Evolutionary conservation across 2,329 filamentous ascomycete species (phyloP).

Genomic region (Hymenoscyphus repandus): DNA sequence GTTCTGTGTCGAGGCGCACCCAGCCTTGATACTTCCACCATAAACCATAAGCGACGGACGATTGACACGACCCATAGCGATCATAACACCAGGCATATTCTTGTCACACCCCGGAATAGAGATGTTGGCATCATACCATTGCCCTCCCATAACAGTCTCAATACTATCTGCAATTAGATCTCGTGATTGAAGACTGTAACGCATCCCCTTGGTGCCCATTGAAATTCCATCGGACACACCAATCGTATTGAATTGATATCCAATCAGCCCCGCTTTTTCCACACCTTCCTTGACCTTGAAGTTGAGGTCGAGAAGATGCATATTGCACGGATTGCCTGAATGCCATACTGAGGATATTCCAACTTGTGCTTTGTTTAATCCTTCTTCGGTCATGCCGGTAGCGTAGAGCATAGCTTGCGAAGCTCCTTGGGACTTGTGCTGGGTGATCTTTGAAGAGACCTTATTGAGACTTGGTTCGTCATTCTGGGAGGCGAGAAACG

Average conservation of each 20-base stretch:
- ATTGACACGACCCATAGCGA: conserved; percentile 93
- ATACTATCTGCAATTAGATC: conserved; percentile 98
- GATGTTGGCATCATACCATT: conserved; percentile 98
- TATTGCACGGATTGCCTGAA: conserved; percentile 97
- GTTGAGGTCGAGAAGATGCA: conserved; percentile 84
- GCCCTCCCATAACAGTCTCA: conserved; percentile 97
- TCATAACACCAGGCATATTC: conserved; percentile 94
- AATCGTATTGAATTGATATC: conserved; percentile 98
- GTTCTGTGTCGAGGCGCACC: conserved; percentile 71
- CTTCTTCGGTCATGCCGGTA: conserved; percentile 77
- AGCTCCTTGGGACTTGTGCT: conserved; percentile 96
- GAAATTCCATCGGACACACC: conserved; percentile 96
- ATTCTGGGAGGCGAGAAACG: conserved; percentile 25
- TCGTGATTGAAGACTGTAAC: conserved; percentile 87
- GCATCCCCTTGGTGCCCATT: conserved; percentile 97
- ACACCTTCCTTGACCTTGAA: conserved; percentile 55
- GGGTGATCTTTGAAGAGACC: conserved; percentile 79
- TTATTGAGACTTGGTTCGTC: conserved; percentile 62
- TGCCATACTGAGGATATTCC: conserved; percentile 99
- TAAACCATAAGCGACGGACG: conserved; percentile 96
- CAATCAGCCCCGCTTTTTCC: conserved; percentile 71
- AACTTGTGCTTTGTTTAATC: conserved; percentile 95
- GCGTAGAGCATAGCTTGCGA: conserved; percentile 99
- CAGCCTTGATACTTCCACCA: conserved; percentile 88
- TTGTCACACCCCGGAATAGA: conserved; percentile 98